phyloP scores from a whole-genome alignment of 345 rosid genomes.

The Orychophragmus violaceus region DNA sequence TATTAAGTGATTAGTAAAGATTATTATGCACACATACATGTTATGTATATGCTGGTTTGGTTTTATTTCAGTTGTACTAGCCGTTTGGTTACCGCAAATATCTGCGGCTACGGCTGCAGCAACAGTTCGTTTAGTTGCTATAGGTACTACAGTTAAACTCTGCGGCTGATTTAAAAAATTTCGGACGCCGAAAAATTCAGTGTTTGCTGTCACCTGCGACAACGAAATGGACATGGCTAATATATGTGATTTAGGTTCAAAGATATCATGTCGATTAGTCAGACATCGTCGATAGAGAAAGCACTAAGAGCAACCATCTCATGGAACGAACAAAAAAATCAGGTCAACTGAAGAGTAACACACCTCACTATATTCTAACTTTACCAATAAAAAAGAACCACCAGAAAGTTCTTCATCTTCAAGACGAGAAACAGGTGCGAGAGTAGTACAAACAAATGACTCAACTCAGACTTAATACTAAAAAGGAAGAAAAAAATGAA shows the following conservation, averaged over 20 bases:
- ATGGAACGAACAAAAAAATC: too few species aligned
- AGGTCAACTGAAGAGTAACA: neutral
- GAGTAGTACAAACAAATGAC: slow-evolving; percentile 25
- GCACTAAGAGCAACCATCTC: too few species aligned
- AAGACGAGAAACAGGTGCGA: neutral
- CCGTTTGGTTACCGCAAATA: too few species aligned
- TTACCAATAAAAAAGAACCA: neutral
- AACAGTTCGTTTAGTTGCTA: too few species aligned
- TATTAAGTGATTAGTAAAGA: neutral
- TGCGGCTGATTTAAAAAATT: too few species aligned
- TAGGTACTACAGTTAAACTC: too few species aligned
- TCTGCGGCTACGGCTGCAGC: too few species aligned
- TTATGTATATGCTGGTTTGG: neutral
- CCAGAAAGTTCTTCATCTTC: slow-evolving; percentile 10
- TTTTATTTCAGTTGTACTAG: too few species aligned
- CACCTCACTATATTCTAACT: slow-evolving; percentile 4
- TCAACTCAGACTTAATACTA: slow-evolving; percentile 8
- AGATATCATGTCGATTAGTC: neutral
- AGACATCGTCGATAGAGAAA: too few species aligned
- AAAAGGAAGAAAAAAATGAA: slow-evolving; percentile 21
- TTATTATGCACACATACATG: neutral
- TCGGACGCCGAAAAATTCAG: too few species aligned
- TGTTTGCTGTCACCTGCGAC: too few species aligned
- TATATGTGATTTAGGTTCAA: neutral
- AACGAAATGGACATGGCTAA: too few species aligned